These are phyloP conservation scores for Hyparrhenia diplandra DNA, from an alignment of 176 grass and related monocot genomes.

Conservation along the genomic window DNA sequence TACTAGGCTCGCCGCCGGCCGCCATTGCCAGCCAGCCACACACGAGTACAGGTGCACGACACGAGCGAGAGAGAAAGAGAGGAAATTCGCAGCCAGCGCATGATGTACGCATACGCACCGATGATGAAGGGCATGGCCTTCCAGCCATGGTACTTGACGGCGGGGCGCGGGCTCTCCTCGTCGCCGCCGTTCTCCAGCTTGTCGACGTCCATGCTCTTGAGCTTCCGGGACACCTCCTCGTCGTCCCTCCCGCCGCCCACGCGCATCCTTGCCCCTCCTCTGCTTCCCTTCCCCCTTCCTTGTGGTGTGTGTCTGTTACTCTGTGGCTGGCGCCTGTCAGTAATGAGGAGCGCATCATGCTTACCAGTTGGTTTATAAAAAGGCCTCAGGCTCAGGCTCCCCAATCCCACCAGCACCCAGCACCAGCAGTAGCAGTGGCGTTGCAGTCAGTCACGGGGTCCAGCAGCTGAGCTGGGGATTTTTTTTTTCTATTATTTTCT, in stretches of 20 bases:
- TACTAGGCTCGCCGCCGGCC: rapidly evolving
- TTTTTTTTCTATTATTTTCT: neutral
- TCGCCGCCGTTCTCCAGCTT: conserved; percentile 54
- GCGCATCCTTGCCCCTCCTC: neutral
- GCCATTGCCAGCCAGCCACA: neutral
- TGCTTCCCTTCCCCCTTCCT: neutral
- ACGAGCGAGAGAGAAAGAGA: neutral
- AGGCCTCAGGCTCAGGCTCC: too few relatives aligned
- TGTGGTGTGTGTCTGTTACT: neutral
- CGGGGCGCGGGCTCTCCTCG: conserved; percentile 12
- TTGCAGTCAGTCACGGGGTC: neutral
- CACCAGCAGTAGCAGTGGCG: too few relatives aligned
- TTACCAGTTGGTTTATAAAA: neutral
- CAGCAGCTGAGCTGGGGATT: neutral
- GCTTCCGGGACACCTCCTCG: conserved; percentile 44
- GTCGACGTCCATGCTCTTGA: conserved; percentile 51
- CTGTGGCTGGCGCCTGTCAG: neutral
- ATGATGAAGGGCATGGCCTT: conserved; percentile 97
- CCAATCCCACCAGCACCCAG: too few relatives aligned
- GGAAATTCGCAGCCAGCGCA: neutral
- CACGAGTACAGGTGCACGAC: too few relatives aligned
- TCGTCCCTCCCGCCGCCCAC: conserved; percentile 30
- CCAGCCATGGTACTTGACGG: conserved; percentile 81
- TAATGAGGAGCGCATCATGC: conserved; percentile 18
- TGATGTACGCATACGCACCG: conserved; percentile 46